These are phyloP conservation scores for Zygnema circumcarinatum DNA, from an alignment of 139 green algal genomes.

Conservation along the genomic window DNA sequence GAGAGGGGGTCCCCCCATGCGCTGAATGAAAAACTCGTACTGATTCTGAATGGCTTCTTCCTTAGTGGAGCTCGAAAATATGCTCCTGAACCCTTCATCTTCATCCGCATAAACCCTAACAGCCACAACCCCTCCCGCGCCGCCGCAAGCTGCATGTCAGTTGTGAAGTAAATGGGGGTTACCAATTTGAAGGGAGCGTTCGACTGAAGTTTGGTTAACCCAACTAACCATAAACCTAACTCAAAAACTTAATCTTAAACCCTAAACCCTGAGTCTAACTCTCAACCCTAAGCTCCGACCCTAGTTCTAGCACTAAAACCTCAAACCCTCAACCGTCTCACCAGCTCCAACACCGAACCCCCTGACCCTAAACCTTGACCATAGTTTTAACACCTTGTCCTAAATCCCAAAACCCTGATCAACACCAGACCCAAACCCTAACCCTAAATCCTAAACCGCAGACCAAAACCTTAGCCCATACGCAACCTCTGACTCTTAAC, in stretches of 20 bases:
- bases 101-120: slow-evolving; percentile 49
- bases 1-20: slow-evolving; percentile 46
- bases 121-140: neutral
- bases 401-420: too few species aligned
- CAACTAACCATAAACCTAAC: neutral
- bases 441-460: too few species aligned
- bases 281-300: neutral
- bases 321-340: too few species aligned
- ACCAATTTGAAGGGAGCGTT: neutral
- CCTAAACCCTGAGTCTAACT: neutral
- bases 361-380: too few species aligned
- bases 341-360: too few species aligned
- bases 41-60: slow-evolving; percentile 53
- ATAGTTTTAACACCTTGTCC: too few species aligned
- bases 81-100: slow-evolving; percentile 32
- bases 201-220: neutral
- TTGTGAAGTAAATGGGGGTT: neutral
- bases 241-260: neutral
- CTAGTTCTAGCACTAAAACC: too few species aligned
- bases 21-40: slow-evolving; percentile 61
- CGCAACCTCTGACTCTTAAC: too few species aligned
- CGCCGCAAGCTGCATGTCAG: neutral
- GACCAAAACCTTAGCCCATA: too few species aligned
- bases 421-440: too few species aligned
- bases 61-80: slow-evolving; percentile 41